Evolutionary conservation across 2,329 filamentous ascomycete species (phyloP).

Genomic region (Talaromyces funiculosus): DNA sequence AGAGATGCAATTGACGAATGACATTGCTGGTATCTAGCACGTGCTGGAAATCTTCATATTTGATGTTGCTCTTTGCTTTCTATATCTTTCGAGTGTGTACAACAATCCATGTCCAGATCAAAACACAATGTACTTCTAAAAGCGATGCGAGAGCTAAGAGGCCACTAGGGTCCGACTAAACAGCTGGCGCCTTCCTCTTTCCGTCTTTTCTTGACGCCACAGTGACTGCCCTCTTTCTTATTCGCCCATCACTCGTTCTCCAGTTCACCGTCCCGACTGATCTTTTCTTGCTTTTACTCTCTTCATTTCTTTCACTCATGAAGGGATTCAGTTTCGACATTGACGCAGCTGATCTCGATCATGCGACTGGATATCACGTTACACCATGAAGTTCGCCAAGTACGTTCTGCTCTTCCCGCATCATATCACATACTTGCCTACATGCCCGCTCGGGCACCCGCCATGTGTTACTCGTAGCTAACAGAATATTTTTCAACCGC

Average conservation of each 20-base stretch:
- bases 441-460: conserved; percentile 13
- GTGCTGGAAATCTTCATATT: background rate
- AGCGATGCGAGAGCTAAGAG: background rate
- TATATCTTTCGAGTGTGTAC: no score
- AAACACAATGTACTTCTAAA: background rate
- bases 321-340: background rate
- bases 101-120: background rate
- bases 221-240: background rate
- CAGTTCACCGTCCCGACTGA: background rate
- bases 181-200: background rate
- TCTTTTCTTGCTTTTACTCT: background rate
- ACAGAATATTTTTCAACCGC: conserved; percentile 11
- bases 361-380: background rate
- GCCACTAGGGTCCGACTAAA: background rate
- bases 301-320: background rate
- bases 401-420: conserved; percentile 26
- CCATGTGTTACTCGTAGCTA: conserved; percentile 9
- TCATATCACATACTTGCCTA: background rate
- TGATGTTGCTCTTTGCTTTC: background rate
- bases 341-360: background rate
- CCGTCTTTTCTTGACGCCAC: conserved; percentile 1
- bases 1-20: conserved; percentile 1
- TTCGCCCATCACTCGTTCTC: background rate
- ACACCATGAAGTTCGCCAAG: conserved; percentile 58
- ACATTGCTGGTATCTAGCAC: background rate